These are phyloP conservation scores for Oidiodendron maius DNA, from an alignment of 495 filamentous ascomycete genomes.

Conservation along the genomic window DNA sequence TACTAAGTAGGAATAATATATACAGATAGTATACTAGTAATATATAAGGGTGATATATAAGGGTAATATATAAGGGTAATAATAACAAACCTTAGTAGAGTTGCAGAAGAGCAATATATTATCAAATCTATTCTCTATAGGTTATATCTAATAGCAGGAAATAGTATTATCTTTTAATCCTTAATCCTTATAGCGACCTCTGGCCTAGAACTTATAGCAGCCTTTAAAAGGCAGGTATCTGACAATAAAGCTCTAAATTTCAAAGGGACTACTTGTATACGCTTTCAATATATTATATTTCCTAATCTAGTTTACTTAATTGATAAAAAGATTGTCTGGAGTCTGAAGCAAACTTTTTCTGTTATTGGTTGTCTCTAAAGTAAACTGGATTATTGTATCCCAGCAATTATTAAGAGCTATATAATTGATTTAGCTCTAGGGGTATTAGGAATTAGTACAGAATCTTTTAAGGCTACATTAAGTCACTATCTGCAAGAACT, in stretches of 20 bases:
- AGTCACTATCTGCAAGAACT: neutral
- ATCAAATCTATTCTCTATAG: too few species aligned
- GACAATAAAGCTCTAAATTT: constrained; percentile 11
- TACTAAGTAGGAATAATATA: too few species aligned
- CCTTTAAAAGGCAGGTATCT: too few species aligned
- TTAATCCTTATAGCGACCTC: too few species aligned
- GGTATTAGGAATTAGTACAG: constrained; percentile 1
- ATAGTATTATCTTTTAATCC: too few species aligned
- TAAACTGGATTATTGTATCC: constrained; percentile 6
- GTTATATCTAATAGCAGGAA: too few species aligned
- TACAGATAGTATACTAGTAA: too few species aligned
- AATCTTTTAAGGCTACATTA: constrained; percentile 1
- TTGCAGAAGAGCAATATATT: too few species aligned
- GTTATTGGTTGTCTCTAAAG: constrained; percentile 9
- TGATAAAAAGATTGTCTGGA: constrained; percentile 9
- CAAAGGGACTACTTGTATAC: constrained; percentile 4
- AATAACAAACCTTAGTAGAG: too few species aligned
- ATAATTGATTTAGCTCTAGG: constrained; percentile 5
- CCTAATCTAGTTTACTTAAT: constrained; percentile 1
- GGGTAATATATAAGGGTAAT: too few species aligned
- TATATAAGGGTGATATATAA: too few species aligned
- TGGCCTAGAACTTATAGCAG: too few species aligned
- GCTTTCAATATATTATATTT: constrained; percentile 8
- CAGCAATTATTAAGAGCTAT: constrained; percentile 10
- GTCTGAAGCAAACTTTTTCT: constrained; percentile 11